A percentile compares a stretch with the other conserved stretches of the same genome.
Evolutionary conservation across 768 basidiomycete species (phyloP).

Genomic region (Lentinula sp.): DNA sequence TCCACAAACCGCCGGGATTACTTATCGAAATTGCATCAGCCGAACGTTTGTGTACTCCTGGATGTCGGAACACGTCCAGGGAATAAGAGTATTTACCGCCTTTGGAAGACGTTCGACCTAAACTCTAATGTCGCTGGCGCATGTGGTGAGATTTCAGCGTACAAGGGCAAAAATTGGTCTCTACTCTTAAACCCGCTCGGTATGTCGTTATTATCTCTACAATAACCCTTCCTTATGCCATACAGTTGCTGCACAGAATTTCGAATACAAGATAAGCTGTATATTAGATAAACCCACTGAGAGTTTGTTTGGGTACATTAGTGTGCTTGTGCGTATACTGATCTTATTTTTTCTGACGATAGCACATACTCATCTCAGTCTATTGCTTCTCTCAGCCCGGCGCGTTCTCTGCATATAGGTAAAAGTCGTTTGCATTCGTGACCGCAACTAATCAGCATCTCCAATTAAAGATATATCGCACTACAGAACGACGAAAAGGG

Average conservation of each 20-base stretch:
- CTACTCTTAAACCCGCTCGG: conserved; percentile 72
- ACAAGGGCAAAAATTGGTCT: conserved; percentile 88
- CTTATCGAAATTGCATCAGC: conserved; percentile 32
- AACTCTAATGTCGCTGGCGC: conserved; percentile 92
- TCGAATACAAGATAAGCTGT: conserved; percentile 72
- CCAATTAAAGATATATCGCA: conserved; percentile 64
- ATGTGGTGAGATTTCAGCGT: conserved; percentile 92
- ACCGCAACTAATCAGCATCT: conserved; percentile 2
- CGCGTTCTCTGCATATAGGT: conserved; percentile 88
- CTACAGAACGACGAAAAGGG: conserved; percentile 81
- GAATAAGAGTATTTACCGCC: conserved; percentile 82
- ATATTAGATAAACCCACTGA: conserved; percentile 80
- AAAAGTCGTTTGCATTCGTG: conserved; percentile 22
- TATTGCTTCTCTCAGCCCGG: conserved; percentile 50
- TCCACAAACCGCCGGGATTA: background rate
- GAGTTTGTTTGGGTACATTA: conserved; percentile 92
- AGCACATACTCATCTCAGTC: background rate
- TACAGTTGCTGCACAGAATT: conserved; percentile 70
- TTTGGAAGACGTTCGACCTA: conserved; percentile 94
- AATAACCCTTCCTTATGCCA: background rate
- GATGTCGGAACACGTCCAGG: conserved; percentile 93
- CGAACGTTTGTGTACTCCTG: conserved; percentile 87
- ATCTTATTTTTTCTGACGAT: background rate
- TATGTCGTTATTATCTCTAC: background rate
- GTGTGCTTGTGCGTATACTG: conserved; percentile 62